A percentile compares a stretch with the other conserved stretches of the same genome.
Evolutionary conservation across 2,329 filamentous ascomycete genomes (phyloP).

Genomic region (Colletotrichum australisinense): DNA sequence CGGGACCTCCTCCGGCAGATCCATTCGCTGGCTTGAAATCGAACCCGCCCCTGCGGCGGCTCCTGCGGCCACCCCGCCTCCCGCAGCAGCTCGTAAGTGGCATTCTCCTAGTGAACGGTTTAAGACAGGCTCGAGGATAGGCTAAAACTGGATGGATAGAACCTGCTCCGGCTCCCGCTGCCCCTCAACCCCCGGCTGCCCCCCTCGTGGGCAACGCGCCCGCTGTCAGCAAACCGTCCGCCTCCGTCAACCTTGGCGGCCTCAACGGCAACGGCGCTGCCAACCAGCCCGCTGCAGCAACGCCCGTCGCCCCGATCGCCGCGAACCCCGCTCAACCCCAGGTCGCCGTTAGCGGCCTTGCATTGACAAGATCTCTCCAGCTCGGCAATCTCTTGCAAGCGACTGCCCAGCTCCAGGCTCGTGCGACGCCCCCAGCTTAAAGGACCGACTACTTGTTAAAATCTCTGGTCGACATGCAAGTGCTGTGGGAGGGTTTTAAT

Average conservation of each 20-base stretch:
- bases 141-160: conserved; percentile 3
- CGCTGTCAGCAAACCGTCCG: conserved; percentile 33
- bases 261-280: conserved; percentile 25
- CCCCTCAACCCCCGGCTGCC: conserved; percentile 16
- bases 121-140: neutral
- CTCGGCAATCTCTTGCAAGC: conserved; percentile 53
- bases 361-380: conserved; percentile 55
- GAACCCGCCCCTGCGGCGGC: conserved; percentile 7
- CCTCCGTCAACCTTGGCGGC: conserved; percentile 40
- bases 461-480: neutral
- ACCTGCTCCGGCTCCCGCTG: conserved; percentile 16
- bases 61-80: conserved; percentile 4
- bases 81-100: conserved; percentile 20
- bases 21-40: conserved; percentile 21
- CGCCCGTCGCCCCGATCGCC: conserved; percentile 33
- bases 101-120: neutral
- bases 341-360: conserved; percentile 51
- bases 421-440: conserved; percentile 23
- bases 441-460: neutral
- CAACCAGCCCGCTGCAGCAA: conserved; percentile 19
- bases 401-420: conserved; percentile 32
- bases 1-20: neutral
- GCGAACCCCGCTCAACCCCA: conserved; percentile 36
- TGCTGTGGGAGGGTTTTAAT: neutral
- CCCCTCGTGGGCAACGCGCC: conserved; percentile 30